These are phyloP conservation scores for Phoenix roebelenii DNA, from an alignment of 176 grass and related monocot species.

Conservation along the genomic window DNA sequence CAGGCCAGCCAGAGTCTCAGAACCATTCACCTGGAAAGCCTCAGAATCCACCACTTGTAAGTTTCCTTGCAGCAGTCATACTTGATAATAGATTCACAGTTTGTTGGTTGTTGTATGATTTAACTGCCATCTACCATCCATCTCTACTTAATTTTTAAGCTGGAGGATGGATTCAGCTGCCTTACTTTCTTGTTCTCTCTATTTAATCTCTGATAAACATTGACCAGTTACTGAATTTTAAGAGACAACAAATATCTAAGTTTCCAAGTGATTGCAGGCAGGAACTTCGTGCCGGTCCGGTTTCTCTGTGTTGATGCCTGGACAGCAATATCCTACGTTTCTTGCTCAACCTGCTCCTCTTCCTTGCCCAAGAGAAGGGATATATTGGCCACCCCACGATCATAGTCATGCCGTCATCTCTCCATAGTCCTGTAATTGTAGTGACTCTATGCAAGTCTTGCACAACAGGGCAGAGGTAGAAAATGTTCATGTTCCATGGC, in stretches of 20 bases:
- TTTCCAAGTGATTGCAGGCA: conserved; percentile 26
- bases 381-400: conserved; percentile 76
- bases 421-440: no score
- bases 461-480: no score
- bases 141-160: no score
- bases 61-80: not conserved
- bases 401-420: not conserved
- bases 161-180: no score
- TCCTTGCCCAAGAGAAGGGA: conserved; percentile 75
- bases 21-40: conserved; percentile 31
- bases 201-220: no score
- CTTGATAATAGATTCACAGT: no score
- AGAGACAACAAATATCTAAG: not conserved
- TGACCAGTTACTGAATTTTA: no score
- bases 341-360: conserved; percentile 75
- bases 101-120: no score
- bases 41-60: conserved; percentile 33
- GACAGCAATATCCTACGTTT: conserved; percentile 72
- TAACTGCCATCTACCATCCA: no score
- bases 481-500: no score
- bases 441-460: no score
- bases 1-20: conserved; percentile 1
- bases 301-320: conserved; percentile 86
- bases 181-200: no score
- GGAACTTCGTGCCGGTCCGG: conserved; percentile 22